These are phyloP conservation scores for Zoysia matrella DNA, from an alignment of 202 grass and related monocot species.

Conservation along the genomic window DNA sequence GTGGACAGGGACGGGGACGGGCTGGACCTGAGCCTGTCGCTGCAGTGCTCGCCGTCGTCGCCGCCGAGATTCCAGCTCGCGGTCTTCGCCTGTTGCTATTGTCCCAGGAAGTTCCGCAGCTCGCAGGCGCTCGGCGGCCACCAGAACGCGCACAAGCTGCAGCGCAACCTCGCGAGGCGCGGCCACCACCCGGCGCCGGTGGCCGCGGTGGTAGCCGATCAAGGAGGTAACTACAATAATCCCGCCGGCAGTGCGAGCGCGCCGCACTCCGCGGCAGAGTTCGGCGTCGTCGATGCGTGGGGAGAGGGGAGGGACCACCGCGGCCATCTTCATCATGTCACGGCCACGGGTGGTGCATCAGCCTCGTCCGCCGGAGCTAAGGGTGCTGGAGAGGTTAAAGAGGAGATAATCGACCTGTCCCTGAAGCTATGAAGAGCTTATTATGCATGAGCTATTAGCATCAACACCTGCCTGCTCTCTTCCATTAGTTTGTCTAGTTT, in stretches of 20 bases:
- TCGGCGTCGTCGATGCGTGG: conserved; percentile 29
- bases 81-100: conserved; percentile 88
- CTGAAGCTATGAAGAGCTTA: no score
- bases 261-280: conserved; percentile 11
- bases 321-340: not conserved
- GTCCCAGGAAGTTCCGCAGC: conserved; percentile 81
- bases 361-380: conserved; percentile 10
- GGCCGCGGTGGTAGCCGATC: not conserved
- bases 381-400: not conserved
- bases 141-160: conserved; percentile 83
- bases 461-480: no score
- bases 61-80: conserved; percentile 50
- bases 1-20: conserved; percentile 29
- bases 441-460: no score
- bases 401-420: conserved; percentile 57
- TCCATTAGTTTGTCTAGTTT: no score
- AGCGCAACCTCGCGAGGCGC: conserved; percentile 66
- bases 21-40: conserved; percentile 61
- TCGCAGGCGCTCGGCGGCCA: conserved; percentile 81
- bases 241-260: not conserved
- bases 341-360: not conserved
- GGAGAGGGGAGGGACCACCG: conserved; percentile 13
- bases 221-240: not conserved
- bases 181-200: not conserved
- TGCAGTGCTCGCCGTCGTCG: conserved; percentile 56